Conservation (phyloP, 2,329 filamentous ascomycete genomes). For the Grosmannia clavigera region DNA sequence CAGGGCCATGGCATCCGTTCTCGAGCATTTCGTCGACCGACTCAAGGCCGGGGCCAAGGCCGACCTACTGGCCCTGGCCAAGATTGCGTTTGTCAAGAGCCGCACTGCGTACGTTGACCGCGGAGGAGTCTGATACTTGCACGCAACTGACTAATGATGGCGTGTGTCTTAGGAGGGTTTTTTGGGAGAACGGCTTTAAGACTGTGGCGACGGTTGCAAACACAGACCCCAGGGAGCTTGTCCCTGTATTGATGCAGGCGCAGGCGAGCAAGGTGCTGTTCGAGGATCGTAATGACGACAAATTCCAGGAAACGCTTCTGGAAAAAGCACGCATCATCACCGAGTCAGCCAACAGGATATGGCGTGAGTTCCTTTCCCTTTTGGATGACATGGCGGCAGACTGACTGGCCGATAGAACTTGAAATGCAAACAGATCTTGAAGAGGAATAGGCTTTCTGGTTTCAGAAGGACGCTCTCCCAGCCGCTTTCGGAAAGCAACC, state of each 20-base stretch:
- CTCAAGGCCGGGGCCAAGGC: conserved; percentile 59
- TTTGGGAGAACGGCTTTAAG: conserved; percentile 67
- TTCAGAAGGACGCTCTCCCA: too few species aligned
- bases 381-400: neutral
- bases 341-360: conserved; percentile 55
- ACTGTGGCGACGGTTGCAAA: conserved; percentile 56
- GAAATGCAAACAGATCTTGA: conserved; percentile 14
- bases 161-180: conserved; percentile 31
- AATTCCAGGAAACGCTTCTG: conserved; percentile 50
- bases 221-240: conserved; percentile 52
- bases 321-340: conserved; percentile 50
- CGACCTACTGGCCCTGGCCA: conserved; percentile 57
- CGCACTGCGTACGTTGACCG: conserved; percentile 45
- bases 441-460: conserved; percentile 4
- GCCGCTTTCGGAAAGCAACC: too few species aligned
- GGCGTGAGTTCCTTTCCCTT: conserved; percentile 37
- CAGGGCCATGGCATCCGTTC: conserved; percentile 55
- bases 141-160: neutral
- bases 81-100: conserved; percentile 65
- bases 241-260: conserved; percentile 60
- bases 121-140: neutral
- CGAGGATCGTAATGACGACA: conserved; percentile 42
- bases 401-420: conserved; percentile 9
- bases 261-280: conserved; percentile 53
- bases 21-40: conserved; percentile 66